Evolutionary conservation across 2,329 filamentous ascomycete species (phyloP), one percentile per base, ranked within the genome.

Genomic region (Botryotinia convoluta): DNA sequence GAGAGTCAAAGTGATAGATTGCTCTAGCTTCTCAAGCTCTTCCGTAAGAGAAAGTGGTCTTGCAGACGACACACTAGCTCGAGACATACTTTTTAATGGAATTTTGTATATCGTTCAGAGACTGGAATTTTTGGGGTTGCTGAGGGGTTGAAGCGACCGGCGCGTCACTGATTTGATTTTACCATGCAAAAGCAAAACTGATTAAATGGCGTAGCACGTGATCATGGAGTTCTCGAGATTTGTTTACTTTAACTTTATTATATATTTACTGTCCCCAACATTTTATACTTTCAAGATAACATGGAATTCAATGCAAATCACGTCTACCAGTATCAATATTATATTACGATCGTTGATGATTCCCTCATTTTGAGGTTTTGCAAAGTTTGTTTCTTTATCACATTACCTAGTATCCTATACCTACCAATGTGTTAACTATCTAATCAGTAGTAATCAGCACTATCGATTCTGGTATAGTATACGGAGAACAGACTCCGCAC

Each of bases 11-110:
- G 96, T 99, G 78, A 99, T 98, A 35, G 94, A 97, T 82, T 99
- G 96, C 82, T 99, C 96, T 6, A 99, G 86, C 82, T 92, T 95
- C 84, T 99, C 96, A 71, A 99, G 87, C 86, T 99, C 96, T 81
- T 99, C 96, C 0, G 95, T 97, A 74, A 98, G 86, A 8, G 93
- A 93, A 74, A 98, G 85, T 67, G 84, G 87, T 75, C 89, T 83
- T 44, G 81, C 84, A 60, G 86, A 82, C 3, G 87, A 84, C 39
- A 69, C 74, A 67, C 73, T 77, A 63, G 76, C 63, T 42, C 78
- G 78, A 73, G 78, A 80, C 80, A 81, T 80, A 26, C 29, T 80
- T 20, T 65, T 62, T 29, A 26, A 44, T 10, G 35, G 10, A 37
- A 59, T 29, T 29, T 18, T 14, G 51, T 57, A 16, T 45, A 32